phyloP scores from a whole-genome alignment of 2,329 filamentous ascomycete genomes.

The Colletotrichum sp. region DNA sequence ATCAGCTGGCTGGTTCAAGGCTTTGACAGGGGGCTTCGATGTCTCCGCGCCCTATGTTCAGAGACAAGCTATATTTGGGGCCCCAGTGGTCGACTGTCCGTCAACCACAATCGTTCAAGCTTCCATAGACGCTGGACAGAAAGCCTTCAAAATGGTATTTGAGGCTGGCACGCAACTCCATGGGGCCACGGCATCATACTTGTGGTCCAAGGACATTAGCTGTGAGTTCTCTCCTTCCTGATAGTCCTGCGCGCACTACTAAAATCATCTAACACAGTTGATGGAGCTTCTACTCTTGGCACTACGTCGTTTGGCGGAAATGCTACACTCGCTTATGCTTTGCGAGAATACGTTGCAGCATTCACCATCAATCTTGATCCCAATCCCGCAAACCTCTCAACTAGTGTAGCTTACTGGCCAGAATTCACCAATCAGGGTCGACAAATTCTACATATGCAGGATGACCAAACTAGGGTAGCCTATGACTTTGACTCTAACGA shows the following conservation, averaged over 20 bases:
- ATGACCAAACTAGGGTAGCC: background rate
- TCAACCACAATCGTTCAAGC: background rate
- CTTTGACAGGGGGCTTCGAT: background rate
- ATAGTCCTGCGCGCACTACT: background rate
- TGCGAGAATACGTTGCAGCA: background rate
- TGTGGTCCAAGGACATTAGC: background rate
- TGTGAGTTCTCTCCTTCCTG: background rate
- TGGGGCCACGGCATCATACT: background rate
- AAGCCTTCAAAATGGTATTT: background rate
- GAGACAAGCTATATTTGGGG: background rate
- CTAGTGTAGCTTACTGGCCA: background rate
- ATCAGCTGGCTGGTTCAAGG: background rate
- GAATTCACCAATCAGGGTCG: background rate
- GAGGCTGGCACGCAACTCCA: background rate
- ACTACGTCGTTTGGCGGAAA: background rate
- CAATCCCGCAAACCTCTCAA: background rate
- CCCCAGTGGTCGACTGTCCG: background rate
- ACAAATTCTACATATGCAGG: background rate
- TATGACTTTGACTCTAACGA: background rate
- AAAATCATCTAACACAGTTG: background rate
- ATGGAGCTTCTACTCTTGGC: background rate
- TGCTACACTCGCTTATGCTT: background rate
- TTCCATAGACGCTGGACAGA: background rate
- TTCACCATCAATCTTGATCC: background rate
- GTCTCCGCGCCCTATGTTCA: background rate